Percentiles rank a stretch among this genome's conserved stretches.
Conservation (phyloP, 257 asterid genomes). For the Salvia miltiorrhiza region DNA sequence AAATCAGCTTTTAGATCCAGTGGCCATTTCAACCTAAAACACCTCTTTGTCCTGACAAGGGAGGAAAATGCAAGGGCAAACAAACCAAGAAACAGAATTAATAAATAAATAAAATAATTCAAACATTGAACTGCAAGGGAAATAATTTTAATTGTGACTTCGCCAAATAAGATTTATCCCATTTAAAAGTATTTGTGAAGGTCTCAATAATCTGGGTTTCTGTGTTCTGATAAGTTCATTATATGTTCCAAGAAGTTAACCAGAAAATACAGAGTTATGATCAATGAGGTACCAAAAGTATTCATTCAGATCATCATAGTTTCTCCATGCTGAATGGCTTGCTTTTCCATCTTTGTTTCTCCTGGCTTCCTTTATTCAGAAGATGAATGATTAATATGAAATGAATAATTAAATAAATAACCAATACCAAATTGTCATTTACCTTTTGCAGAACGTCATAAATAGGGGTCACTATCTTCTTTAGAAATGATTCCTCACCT, state of each 20-base stretch:
- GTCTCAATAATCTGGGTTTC: background rate
- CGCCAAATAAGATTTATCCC: background rate
- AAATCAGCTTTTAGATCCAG: constrained; percentile 12
- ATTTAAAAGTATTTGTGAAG: background rate
- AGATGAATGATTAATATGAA: constrained; percentile 13
- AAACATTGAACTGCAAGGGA: background rate
- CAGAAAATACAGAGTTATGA: background rate
- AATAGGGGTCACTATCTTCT: constrained; percentile 80
- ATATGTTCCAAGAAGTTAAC: background rate
- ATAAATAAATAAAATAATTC: background rate
- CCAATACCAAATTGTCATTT: constrained; percentile 20
- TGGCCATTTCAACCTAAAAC: constrained; percentile 25
- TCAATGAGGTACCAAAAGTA: constrained; percentile 77
- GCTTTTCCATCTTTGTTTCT: constrained; percentile 82
- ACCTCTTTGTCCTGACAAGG: constrained; percentile 23
- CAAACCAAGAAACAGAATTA: background rate
- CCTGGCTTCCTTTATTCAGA: constrained; percentile 65
- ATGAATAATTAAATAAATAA: constrained; percentile 1
- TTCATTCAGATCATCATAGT: constrained; percentile 94
- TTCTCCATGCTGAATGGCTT: constrained; percentile 98
- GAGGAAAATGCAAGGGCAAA: constrained; percentile 1
- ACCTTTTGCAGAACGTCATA: constrained; percentile 83
- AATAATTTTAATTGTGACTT: background rate
- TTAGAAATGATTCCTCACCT: constrained; percentile 73
- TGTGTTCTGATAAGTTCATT: background rate